A percentile compares a stretch with the other conserved stretches of the same genome.
These are phyloP conservation scores for Trametes gibbosa DNA, from an alignment of 768 basidiomycete species.

Conservation along the genomic window DNA sequence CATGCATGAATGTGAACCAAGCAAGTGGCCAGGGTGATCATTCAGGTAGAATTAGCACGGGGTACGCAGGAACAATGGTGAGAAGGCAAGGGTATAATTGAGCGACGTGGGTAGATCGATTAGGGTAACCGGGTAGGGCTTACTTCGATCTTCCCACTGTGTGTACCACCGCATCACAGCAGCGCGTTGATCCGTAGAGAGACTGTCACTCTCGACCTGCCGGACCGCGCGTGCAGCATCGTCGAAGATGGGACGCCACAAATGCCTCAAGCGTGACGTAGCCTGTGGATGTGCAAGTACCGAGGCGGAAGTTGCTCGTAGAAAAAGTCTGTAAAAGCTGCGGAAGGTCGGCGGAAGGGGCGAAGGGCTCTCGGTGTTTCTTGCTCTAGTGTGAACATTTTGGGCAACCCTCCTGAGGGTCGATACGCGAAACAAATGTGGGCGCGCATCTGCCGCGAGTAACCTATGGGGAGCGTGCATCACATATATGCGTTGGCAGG, in stretches of 20 bases:
- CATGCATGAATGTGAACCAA: neutral
- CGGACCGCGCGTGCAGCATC: conserved; percentile 43
- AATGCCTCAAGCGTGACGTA: conserved; percentile 41
- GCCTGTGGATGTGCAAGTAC: conserved; percentile 51
- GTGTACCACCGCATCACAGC: conserved; percentile 42
- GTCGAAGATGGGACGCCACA: conserved; percentile 57
- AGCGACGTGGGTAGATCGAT: neutral
- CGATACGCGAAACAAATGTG: neutral
- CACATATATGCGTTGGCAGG: no score
- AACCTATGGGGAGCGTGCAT: no score
- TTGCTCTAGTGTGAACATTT: neutral
- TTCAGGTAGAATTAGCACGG: neutral
- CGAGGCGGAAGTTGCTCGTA: conserved; percentile 54
- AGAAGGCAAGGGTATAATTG: neutral
- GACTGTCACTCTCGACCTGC: conserved; percentile 36
- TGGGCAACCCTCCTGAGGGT: no score
- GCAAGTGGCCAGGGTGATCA: neutral
- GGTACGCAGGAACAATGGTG: neutral
- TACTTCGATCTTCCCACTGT: conserved; percentile 57
- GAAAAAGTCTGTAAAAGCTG: conserved; percentile 58
- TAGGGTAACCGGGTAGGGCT: conserved; percentile 7
- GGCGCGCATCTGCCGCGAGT: no score
- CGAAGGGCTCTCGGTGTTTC: neutral
- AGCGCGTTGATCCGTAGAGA: conserved; percentile 29
- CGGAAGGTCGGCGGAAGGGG: conserved; percentile 40